Evolutionary conservation across 352 stramenopile species (phyloP), one percentile per base, ranked within the genome.

Genomic region (Phytophthora rubi): DNA sequence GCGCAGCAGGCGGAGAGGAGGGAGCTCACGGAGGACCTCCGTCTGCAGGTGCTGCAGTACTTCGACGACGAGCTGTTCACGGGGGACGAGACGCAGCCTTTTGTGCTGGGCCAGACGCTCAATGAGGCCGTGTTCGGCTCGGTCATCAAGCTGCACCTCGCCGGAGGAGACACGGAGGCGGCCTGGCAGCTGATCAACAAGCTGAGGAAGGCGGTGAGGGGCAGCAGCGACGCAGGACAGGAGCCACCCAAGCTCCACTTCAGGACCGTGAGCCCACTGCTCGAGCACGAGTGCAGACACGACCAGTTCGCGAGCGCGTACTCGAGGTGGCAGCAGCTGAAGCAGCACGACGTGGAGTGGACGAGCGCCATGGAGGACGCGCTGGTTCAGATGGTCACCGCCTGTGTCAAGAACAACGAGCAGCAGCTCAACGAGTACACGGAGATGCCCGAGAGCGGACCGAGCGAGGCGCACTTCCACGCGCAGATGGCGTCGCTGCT

Each of bases 331-430:
- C 81, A 88, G 55, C 52, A 80, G 60, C 63, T 94, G 28, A 91
- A 90, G 58, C 28, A 66, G 30, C 63, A 72, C 26, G 70, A 83
- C 47, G 84, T 94, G 15, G 80, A 91, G 71, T 94, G 86, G 86
- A 94, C 82, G 21, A 75, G 56, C 56, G 80, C 77, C 15, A 94
- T 94, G 86, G 84, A 94, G 53, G 82, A 91, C 61, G 75, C 77
- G 56, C 72, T 94, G 32, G 73, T 91, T 42, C 79, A 90, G 56
- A 86, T 93, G 75, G 63, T 89, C n/a, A 71, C 89, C 23, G 77
- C 83, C 1, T 89, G 83, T 51, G 58, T 82, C 8, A 73, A 71
- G 44, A 65, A 79, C 37, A 10, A 84, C 37, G 51, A 70, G 2
- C 53, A 61, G 26, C 60, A 65, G 54, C 16, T 53, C 15, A 63